These are phyloP conservation scores for Austroboletus novae-zelandiae DNA, from an alignment of 1,284 basidiomycete species.

Conservation along the genomic window DNA sequence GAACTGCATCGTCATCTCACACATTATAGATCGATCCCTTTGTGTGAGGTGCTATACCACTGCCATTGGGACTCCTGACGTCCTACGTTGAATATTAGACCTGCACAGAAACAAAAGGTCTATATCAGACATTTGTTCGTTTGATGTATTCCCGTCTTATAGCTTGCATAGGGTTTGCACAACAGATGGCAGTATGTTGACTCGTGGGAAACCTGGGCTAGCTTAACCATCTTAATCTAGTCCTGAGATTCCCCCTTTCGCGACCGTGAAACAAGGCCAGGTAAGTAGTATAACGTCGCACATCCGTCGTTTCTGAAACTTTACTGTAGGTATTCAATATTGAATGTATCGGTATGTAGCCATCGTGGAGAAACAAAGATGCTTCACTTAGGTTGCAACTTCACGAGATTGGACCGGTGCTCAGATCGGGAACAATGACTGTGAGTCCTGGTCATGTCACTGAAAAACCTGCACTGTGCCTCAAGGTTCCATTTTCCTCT, in stretches of 20 bases:
- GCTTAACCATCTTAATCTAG: slow-evolving; percentile 31
- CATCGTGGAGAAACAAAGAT: background rate
- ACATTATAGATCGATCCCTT: slow-evolving; percentile 27
- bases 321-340: slow-evolving; percentile 62
- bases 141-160: background rate
- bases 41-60: slow-evolving; percentile 17
- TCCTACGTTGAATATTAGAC: slow-evolving; percentile 28
- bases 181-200: slow-evolving; percentile 70
- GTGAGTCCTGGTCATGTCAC: slow-evolving; percentile 35
- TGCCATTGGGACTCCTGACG: background rate
- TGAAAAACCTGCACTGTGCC: background rate
- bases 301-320: background rate
- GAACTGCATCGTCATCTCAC: background rate
- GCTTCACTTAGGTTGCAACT: background rate
- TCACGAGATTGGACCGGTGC: slow-evolving; percentile 68
- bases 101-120: slow-evolving; percentile 64
- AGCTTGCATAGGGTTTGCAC: slow-evolving; percentile 51
- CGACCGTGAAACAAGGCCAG: slow-evolving; percentile 64
- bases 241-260: slow-evolving; percentile 66
- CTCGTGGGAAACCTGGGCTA: background rate
- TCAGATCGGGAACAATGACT: slow-evolving; percentile 75
- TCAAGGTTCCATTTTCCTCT: background rate
- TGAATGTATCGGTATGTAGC: slow-evolving; percentile 60
- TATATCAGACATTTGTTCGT: background rate
- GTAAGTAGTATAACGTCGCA: slow-evolving; percentile 28